These are phyloP conservation scores for Abrus pulchellus DNA, from an alignment of 306 rosid genomes.

Conservation along the genomic window DNA sequence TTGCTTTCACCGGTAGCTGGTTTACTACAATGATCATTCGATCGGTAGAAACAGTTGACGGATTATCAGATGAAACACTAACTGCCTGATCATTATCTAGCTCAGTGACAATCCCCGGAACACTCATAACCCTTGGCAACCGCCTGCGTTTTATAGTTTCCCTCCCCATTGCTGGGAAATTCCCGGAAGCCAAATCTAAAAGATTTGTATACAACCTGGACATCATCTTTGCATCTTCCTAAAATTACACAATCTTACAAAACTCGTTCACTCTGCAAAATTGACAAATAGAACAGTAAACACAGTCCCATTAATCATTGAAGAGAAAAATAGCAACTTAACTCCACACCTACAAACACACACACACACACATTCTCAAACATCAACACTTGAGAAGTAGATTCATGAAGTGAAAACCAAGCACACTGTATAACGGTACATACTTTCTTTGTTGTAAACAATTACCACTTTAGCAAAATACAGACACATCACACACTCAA, in stretches of 20 bases:
- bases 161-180: slow-evolving; percentile 69
- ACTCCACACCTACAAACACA: slow-evolving; percentile 39
- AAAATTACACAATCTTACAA: slow-evolving; percentile 46
- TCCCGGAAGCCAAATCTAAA: slow-evolving; percentile 86
- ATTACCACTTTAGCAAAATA: slow-evolving; percentile 43
- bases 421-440: slow-evolving; percentile 29
- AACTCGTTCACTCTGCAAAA: slow-evolving; percentile 45
- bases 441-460: slow-evolving; percentile 1
- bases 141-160: slow-evolving; percentile 57
- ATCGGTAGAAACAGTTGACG: slow-evolving; percentile 64
- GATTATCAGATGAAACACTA: slow-evolving; percentile 73
- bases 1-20: slow-evolving; percentile 81
- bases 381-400: slow-evolving; percentile 20
- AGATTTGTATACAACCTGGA: slow-evolving; percentile 84
- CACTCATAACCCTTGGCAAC: slow-evolving; percentile 73
- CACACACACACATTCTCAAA: slow-evolving; percentile 18
- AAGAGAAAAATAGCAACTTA: slow-evolving; percentile 26
- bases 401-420: slow-evolving; percentile 40
- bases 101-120: slow-evolving; percentile 72
- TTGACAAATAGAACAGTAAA: slow-evolving; percentile 26
- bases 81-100: slow-evolving; percentile 71
- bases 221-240: slow-evolving; percentile 64
- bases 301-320: slow-evolving; percentile 29
- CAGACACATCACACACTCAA: slow-evolving; percentile 35
- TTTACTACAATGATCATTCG: slow-evolving; percentile 82